These are phyloP conservation scores for Colletotrichum somersetense DNA, from an alignment of 2,329 filamentous ascomycete genomes.

Conservation along the genomic window DNA sequence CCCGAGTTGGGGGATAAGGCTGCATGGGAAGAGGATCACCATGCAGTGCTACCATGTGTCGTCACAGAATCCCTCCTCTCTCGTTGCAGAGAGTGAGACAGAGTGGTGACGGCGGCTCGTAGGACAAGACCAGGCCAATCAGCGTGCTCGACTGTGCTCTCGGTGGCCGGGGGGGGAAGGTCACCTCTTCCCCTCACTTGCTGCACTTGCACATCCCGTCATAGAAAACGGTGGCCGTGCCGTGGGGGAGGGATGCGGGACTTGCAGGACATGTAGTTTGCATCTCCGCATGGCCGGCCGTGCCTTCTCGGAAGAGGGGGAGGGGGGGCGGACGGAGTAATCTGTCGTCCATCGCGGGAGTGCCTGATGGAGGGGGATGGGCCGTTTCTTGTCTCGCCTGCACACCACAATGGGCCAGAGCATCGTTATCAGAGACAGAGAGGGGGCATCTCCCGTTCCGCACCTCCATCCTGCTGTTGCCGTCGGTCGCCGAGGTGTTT, in stretches of 20 bases:
- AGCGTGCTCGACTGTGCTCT: background rate
- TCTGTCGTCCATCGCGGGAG: slow-evolving; percentile 1
- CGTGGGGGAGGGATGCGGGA: background rate
- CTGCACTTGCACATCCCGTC: background rate
- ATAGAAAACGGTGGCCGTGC: background rate
- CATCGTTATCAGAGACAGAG: background rate
- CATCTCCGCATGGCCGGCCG: background rate
- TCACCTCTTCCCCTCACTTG: background rate
- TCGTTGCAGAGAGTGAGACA: background rate
- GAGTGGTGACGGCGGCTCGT: background rate
- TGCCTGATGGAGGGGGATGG: background rate
- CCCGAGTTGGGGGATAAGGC: slow-evolving; percentile 36
- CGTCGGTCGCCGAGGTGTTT: background rate
- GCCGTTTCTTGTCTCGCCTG: background rate
- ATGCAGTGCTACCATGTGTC: slow-evolving; percentile 35
- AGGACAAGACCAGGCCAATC: background rate
- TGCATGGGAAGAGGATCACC: slow-evolving; percentile 37
- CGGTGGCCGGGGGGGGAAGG: background rate
- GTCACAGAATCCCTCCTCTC: slow-evolving; percentile 26
- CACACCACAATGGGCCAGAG: background rate
- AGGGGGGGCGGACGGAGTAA: background rate
- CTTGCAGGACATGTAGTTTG: slow-evolving; percentile 27
- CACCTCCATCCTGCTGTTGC: slow-evolving; percentile 8
- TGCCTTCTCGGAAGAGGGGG: background rate
- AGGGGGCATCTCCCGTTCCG: slow-evolving; percentile 26